Percentiles rank a stretch among this genome's conserved stretches.
Evolutionary conservation across 164 flowering plant genomes (phyloP).

Genomic region (grape (Vitis vinifera)): ASM3070453v1 NC_081808.1:7632501-7633000

Average conservation of each 20-base stretch:
- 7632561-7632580: background rate
- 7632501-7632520: no score
- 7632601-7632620: no score
- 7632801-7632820: slow-evolving; percentile 46
- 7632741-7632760: slow-evolving; percentile 79
- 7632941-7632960: background rate
- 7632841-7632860: slow-evolving; percentile 58
- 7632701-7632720: slow-evolving; percentile 51
- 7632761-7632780: slow-evolving; percentile 61
- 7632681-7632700: slow-evolving; percentile 58
- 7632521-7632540: background rate
- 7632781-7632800: slow-evolving; percentile 49
- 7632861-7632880: slow-evolving; percentile 66
- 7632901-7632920: slow-evolving; percentile 7
- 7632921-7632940: background rate
- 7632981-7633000: background rate
- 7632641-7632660: background rate
- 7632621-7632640: no score
- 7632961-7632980: background rate
- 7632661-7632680: slow-evolving; percentile 52
- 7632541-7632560: background rate
- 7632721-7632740: slow-evolving; percentile 66
- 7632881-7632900: slow-evolving; percentile 13
- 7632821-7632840: slow-evolving; percentile 52
- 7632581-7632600: no score